A percentile compares a stretch with the other conserved stretches of the same genome.
Evolutionary conservation across 148 eudicot species (phyloP).

Genomic region (Polygonum aviculare): DNA sequence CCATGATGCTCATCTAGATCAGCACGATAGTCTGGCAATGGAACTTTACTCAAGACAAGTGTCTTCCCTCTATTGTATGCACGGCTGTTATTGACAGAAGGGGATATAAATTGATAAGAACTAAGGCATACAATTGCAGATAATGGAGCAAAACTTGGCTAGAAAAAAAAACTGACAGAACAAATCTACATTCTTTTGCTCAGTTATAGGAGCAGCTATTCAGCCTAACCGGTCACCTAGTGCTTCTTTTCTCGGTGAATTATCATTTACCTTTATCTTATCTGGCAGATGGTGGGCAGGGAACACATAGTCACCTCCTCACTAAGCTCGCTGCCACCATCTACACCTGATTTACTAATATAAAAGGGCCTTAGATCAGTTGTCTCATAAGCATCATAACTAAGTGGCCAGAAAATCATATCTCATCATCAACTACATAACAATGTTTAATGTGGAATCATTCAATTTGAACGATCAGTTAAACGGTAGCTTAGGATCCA

Average conservation of each 20-base stretch:
- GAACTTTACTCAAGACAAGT: slow-evolving; percentile 90
- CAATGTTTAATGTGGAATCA: background rate
- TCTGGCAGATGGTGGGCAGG: slow-evolving; percentile 1
- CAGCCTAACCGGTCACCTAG: background rate
- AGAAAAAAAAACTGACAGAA: background rate
- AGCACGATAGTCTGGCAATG: slow-evolving; percentile 84
- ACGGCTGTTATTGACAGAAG: slow-evolving; percentile 77
- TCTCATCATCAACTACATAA: background rate
- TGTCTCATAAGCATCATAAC: background rate
- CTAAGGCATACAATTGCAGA: background rate
- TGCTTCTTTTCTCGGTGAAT: background rate
- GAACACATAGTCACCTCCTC: background rate
- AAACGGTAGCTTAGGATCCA: background rate
- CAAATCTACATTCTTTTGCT: background rate
- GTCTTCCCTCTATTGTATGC: slow-evolving; percentile 90
- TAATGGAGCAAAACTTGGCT: background rate
- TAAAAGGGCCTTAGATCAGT: background rate
- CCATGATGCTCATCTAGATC: slow-evolving; percentile 97
- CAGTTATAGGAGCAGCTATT: background rate
- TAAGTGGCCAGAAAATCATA: background rate
- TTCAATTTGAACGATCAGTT: background rate
- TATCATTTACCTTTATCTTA: background rate
- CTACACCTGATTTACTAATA: background rate
- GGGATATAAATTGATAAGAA: slow-evolving; percentile 17
- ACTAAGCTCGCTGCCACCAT: background rate